Evolutionary conservation across 352 stramenopile genomes (phyloP).

Genomic region (Phytophthora ramorum): DNA sequence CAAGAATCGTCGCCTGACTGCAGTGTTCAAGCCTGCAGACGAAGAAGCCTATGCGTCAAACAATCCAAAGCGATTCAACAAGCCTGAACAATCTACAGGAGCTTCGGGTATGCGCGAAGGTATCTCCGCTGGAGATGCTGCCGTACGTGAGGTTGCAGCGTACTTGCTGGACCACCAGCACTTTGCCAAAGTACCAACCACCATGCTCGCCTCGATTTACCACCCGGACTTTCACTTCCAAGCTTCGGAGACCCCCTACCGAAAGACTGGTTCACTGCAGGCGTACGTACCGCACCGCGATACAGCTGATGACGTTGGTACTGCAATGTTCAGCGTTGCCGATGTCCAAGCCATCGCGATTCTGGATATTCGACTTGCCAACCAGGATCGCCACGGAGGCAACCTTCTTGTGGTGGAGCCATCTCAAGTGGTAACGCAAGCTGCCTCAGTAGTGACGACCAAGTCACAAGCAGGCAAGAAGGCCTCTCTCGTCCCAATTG

Average conservation of each 20-base stretch:
- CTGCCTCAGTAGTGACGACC: slow-evolving; percentile 23
- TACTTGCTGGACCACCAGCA: slow-evolving; percentile 62
- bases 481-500: slow-evolving; percentile 67
- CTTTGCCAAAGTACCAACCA: slow-evolving; percentile 55
- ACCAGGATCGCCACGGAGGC: slow-evolving; percentile 82
- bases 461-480: slow-evolving; percentile 25
- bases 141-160: slow-evolving; percentile 61
- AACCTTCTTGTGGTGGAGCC: slow-evolving; percentile 69
- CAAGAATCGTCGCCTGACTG: slow-evolving; percentile 48
- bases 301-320: slow-evolving; percentile 64
- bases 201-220: slow-evolving; percentile 41
- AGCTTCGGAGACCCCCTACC: slow-evolving; percentile 2
- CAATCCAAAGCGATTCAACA: slow-evolving; percentile 60
- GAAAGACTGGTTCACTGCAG: slow-evolving; percentile 66
- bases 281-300: slow-evolving; percentile 69
- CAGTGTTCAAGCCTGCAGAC: slow-evolving; percentile 71
- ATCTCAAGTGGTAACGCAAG: slow-evolving; percentile 16
- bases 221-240: slow-evolving; percentile 52
- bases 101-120: slow-evolving; percentile 47
- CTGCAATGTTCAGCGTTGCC: slow-evolving; percentile 44
- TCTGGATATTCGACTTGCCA: slow-evolving; percentile 81
- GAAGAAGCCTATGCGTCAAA: slow-evolving; percentile 71
- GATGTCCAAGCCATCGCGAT: slow-evolving; percentile 79
- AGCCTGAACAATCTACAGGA: slow-evolving; percentile 9
- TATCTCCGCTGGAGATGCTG: slow-evolving; percentile 53